Base-by-base conservation (phyloP, 768 basidiomycete genomes). In the Boletus edulis region DNA sequence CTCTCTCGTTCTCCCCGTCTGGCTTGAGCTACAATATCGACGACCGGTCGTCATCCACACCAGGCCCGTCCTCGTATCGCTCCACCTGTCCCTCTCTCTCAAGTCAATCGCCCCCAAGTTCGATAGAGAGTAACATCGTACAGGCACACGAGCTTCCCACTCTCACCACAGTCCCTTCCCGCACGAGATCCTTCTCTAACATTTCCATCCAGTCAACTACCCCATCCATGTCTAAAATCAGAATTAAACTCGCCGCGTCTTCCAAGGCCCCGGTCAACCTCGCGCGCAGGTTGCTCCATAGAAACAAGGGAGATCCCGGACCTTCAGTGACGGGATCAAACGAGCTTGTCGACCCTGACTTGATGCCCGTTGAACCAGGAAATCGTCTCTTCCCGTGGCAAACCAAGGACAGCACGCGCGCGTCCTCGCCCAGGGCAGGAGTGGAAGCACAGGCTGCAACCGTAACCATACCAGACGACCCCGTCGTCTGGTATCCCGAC, bases 1-100 rank as follows among this genome's bases (percentile, higher is more conserved):
- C 87, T 57, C 75, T 89, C 55, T 72, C 78, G 32, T 84, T 91
- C 63, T 75, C 81, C 48, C 75, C 81, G 31, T 73, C 85, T 37
- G 75, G 76, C 52, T 75, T 87, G 57, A 72, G 70, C 49, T 81
- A 77, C 61, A 67, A 62, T 27, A 65, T 75, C 47, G 66, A 74
- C 44, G 68, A 67, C 57, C 76, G 76, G 72, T 70, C 75, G 32
- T 29, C 29, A 29, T 72, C 67, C 35, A 60, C 58, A 13, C 58
- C 67, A 18, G 69, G 65, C 1, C 59, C 72, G n/a, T 73, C 73
- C 29, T 75, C 74, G n/a, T 73, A 64, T 48, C 60, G 67, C 8
- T 72, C 72, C 13, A 75, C 75, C 9, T 67, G 62, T 24, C 51
- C 61, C 2, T 64, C 75, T 73, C 48, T 81, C 76, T 58, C 47